Percentiles rank a stretch among this genome's conserved stretches.
Evolutionary conservation across 2,329 filamentous ascomycete genomes (phyloP).

Genomic region (Aspergillus sp.): DNA sequence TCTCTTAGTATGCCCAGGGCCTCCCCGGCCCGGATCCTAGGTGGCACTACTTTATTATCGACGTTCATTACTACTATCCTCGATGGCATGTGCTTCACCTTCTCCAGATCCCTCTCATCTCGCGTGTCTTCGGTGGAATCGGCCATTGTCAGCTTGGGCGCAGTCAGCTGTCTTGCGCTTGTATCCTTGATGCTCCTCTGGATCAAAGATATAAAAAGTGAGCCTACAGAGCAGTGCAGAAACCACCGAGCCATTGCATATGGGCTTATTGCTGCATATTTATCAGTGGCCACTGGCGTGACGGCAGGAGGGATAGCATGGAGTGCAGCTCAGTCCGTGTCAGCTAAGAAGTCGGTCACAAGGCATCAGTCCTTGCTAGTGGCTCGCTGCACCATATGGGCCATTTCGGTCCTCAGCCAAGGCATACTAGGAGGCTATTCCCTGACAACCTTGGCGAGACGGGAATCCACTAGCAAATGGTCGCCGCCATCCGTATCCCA

Average conservation of each 20-base stretch:
- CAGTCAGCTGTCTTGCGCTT: constrained; percentile 27
- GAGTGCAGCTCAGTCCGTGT: constrained; percentile 20
- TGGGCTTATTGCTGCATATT: constrained; percentile 25
- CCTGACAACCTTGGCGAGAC: constrained; percentile 20
- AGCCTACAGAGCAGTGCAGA: constrained; percentile 14
- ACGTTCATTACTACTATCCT: constrained; percentile 32
- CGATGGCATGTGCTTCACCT: constrained; percentile 32
- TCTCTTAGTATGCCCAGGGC: constrained; percentile 11
- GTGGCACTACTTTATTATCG: constrained; percentile 25
- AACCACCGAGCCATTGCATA: constrained; percentile 24
- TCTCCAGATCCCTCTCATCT: constrained; percentile 22
- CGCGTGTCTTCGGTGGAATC: constrained; percentile 24
- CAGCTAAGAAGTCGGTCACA: neutral
- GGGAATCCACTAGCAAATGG: constrained; percentile 22
- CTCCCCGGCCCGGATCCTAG: constrained; percentile 27
- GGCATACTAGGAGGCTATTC: constrained; percentile 34
- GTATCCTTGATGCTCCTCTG: constrained; percentile 23
- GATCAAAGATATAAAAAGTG: constrained; percentile 21
- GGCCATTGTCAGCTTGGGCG: constrained; percentile 28
- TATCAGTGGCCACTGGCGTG: constrained; percentile 28
- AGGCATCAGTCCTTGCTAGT: constrained; percentile 28
- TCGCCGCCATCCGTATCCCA: constrained; percentile 24
- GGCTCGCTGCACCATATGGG: constrained; percentile 42
- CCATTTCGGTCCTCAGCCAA: constrained; percentile 35
- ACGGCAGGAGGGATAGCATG: constrained; percentile 33